Evolutionary conservation across 106 monocot species (phyloP).

Genomic region (Allium cepa): DNA sequence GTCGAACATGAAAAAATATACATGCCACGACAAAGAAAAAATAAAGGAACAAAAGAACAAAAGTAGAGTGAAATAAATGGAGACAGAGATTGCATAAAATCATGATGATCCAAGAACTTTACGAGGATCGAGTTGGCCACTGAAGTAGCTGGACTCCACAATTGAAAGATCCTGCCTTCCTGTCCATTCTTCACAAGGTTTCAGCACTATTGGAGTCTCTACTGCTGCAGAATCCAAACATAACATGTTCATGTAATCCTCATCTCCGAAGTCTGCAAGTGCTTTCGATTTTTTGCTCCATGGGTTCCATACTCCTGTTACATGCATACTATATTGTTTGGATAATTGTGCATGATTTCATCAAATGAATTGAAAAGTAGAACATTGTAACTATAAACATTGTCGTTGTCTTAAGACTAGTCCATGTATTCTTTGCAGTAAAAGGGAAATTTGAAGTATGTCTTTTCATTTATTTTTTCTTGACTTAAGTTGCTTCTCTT

Average conservation of each 20-base stretch:
- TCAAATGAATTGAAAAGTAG: too few relatives aligned
- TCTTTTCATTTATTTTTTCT: too few relatives aligned
- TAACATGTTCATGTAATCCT: slow-evolving; percentile 50
- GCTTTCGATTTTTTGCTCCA: slow-evolving; percentile 54
- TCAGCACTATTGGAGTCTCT: slow-evolving; percentile 34
- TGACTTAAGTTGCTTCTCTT: too few relatives aligned
- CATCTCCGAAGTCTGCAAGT: slow-evolving; percentile 49
- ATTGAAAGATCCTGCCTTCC: slow-evolving; percentile 42
- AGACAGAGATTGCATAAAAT: not conserved
- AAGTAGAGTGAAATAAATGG: not conserved
- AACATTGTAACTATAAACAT: too few relatives aligned
- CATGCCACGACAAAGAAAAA: not conserved
- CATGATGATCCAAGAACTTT: slow-evolving; percentile 18
- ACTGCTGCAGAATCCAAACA: slow-evolving; percentile 46
- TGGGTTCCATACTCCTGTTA: slow-evolving; percentile 52
- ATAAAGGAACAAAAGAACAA: not conserved
- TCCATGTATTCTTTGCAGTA: too few relatives aligned
- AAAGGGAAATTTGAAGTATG: too few relatives aligned
- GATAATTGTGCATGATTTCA: not conserved
- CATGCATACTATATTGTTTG: too few relatives aligned
- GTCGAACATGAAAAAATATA: not conserved
- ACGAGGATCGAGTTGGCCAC: slow-evolving; percentile 53
- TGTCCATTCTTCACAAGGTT: slow-evolving; percentile 47
- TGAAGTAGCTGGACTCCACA: slow-evolving; percentile 53
- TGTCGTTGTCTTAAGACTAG: too few relatives aligned